Evolutionary conservation across 345 rosid genomes (phyloP), one percentile per base, ranked within the genome.

Genomic region (Erucastrum elatum): DNA sequence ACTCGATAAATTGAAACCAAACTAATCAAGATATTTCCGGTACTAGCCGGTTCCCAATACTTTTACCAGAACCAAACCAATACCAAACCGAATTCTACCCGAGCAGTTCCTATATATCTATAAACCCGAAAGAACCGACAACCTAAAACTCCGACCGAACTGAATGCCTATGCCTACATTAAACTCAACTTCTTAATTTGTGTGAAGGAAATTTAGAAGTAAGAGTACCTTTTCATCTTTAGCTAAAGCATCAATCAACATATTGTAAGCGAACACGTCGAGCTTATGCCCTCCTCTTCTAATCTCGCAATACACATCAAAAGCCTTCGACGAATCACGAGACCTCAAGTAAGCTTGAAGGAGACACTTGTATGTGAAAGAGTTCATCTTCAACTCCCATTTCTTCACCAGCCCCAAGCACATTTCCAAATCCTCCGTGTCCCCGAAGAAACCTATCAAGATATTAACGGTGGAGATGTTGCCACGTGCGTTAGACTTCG

Each of bases 191-290:
- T n/a, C 21, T n/a, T n/a, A 53, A 31, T 8, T 67, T 59, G 15
- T 59, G 17, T 51, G 3, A 53, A 62, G 1, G 61, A 63, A 56
- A 35, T 8, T 2, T 1, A 7, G 41, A 56, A 66, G 85, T 30
- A 8, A 73, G 21, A 21, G 72, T 74, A 93, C 97, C 97, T 90
- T 89, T 21, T 74, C 74, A 81, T 93, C 90, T 81, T 91, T 90
- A 21, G 88, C 97, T 69, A 92, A 88, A 80, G 94, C 90, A 84
- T 94, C 89, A 86, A 94, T 76, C 77, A 94, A 78, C 98, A 94
- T 94, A 70, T 94, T 94, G 78, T 87, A 94, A 61, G 86, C 93
- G 51, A 94, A 91, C 37, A 90, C 77, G 51, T 94, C 97, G 67
- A 94, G 83, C 67, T 83, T 85, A 73, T 87, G 87, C 3, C 94